Evolutionary conservation across 2,329 filamentous ascomycete species (phyloP).

Genomic region (Sporothrix variecibatus): DNA sequence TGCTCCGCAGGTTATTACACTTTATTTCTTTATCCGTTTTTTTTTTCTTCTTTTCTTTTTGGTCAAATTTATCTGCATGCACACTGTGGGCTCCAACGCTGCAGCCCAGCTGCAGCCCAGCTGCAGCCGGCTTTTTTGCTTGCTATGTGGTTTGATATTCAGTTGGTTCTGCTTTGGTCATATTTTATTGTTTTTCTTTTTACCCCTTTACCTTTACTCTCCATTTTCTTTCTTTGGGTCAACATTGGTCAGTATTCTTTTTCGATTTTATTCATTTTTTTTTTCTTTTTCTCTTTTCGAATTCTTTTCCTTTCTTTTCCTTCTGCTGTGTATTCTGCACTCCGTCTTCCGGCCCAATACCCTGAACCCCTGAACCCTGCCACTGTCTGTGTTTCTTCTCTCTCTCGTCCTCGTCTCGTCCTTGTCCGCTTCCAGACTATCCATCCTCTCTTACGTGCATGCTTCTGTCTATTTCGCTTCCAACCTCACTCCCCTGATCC

Average conservation of each 20-base stretch:
- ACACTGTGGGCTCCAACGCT: not conserved
- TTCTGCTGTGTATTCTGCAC: not conserved
- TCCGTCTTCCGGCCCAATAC: conserved; percentile 11
- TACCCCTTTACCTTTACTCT: not conserved
- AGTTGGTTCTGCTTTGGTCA: not conserved
- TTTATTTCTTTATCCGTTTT: conserved; percentile 3
- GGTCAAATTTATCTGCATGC: not conserved
- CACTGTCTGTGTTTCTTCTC: conserved; percentile 23
- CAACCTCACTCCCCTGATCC: not conserved
- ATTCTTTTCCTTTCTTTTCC: not conserved
- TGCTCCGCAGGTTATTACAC: conserved; percentile 4
- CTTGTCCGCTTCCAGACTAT: not conserved
- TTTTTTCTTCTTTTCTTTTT: not conserved
- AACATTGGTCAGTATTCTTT: not conserved
- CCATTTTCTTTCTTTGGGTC: not conserved
- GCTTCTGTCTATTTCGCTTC: not conserved
- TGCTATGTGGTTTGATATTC: not conserved
- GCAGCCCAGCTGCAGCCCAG: not conserved
- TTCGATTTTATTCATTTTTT: not conserved
- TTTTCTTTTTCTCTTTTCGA: not conserved
- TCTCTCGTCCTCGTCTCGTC: not conserved
- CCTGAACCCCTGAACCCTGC: conserved; percentile 26
- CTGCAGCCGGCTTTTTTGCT: not conserved
- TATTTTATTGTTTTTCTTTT: not conserved
- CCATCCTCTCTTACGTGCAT: not conserved